Evolutionary conservation across 257 asterid genomes (phyloP), one percentile per base, ranked within the genome.

Genomic region (Parsonsia alboflavescens): DNA sequence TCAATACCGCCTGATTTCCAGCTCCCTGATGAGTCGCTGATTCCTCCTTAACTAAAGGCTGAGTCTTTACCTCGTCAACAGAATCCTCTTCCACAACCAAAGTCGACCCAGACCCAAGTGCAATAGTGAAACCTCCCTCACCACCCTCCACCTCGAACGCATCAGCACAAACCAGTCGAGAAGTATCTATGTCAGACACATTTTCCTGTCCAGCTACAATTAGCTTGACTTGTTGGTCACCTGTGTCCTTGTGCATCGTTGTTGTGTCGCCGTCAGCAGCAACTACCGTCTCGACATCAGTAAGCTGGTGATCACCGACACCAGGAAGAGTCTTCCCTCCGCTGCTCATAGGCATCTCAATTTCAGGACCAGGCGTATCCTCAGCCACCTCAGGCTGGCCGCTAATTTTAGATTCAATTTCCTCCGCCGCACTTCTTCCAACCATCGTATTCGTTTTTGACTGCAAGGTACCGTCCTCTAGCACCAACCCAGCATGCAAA

Each of bases 361-460:
- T 33, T 58, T 66, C 73, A 54, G 30, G 70, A 4, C 17, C 63
- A 24, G 54, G 65, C 15, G 26, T 12, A 28, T 75, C 70, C 49
- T 13, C 80, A 22, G 48, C 46, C 59, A n/a, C 73, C 73, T 53
- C 73, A 26, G 65, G 49, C 36, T 13, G 70, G 11, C 65, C 57
- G 2, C 13, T 45, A 11, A 7, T 22, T 21, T 44, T 16, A 53
- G n/a, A 10, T 30, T 17, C 76, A 49, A 50, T 49, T n/a, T 41
- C 57, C 53, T 52, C 69, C 4, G 8, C 61, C 4, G 48, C 58
- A 56, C 36, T 45, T 50, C 44, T 65, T 50, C 4, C 61, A 24
- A 57, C 5, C 62, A 46, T 0, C 39, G 22, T 48, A 62, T 17
- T 54, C 50, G 7, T 19, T 1, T 75, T 45, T 42, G 68, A 8